Evolutionary conservation across 345 rosid species (phyloP).

Genomic region (Corchorus olitorius): DNA sequence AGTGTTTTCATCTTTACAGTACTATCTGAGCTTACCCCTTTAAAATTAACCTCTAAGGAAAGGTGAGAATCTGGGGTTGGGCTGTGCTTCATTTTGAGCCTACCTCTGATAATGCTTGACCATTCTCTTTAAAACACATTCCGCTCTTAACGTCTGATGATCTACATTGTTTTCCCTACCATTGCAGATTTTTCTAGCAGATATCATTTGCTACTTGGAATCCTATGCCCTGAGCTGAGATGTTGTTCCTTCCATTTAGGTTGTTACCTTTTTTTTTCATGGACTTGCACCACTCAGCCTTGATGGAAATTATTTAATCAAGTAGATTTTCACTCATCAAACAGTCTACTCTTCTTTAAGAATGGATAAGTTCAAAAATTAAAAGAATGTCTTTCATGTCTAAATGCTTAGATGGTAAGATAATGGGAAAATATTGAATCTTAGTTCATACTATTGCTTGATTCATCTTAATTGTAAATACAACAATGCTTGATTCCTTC

Average conservation of each 20-base stretch:
- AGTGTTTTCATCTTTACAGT: background rate
- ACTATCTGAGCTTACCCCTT: background rate
- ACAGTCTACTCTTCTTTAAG: background rate
- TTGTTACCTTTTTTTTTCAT: constrained; percentile 28
- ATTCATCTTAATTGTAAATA: background rate
- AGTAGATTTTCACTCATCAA: constrained; percentile 7
- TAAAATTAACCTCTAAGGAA: constrained; percentile 8
- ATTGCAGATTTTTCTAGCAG: constrained; percentile 54
- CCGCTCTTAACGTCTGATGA: constrained; percentile 37
- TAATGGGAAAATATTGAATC: background rate
- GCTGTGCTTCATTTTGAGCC: constrained; percentile 26
- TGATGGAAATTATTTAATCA: background rate
- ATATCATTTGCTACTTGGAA: constrained; percentile 49
- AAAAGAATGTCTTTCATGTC: background rate
- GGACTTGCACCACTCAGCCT: constrained; percentile 11
- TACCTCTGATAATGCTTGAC: constrained; percentile 24
- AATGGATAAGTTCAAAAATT: background rate
- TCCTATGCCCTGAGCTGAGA: constrained; percentile 49
- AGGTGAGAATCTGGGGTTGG: constrained; percentile 36
- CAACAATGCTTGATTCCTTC: background rate
- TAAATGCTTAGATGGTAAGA: background rate
- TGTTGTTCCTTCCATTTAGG: constrained; percentile 40
- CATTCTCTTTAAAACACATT: constrained; percentile 25
- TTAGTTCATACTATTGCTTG: too few species aligned
- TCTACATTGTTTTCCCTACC: constrained; percentile 40